These are phyloP conservation scores for Monosporascus sp. DNA, from an alignment of 2,329 filamentous ascomycete genomes.

Conservation along the genomic window DNA sequence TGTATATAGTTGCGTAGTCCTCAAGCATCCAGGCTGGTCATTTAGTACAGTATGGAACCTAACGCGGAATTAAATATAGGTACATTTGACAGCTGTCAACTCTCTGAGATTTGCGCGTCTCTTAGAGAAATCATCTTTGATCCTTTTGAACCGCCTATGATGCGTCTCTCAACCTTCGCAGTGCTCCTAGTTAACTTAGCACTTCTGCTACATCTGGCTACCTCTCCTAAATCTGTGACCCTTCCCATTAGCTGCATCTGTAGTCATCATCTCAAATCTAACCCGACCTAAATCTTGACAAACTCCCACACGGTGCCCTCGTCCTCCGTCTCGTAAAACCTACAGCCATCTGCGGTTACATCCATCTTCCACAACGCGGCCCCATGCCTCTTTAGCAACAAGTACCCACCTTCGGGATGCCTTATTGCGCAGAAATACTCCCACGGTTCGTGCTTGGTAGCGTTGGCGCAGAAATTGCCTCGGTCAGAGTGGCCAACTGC, in stretches of 20 bases:
- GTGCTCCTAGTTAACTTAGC: not conserved
- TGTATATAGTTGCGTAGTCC: too few species aligned
- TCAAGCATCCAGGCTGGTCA: too few species aligned
- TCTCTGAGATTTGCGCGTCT: too few species aligned
- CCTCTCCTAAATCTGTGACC: not conserved
- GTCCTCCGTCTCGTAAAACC: slow-evolving; percentile 19
- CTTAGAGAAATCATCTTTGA: too few species aligned
- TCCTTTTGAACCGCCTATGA: too few species aligned
- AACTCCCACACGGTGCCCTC: slow-evolving; percentile 29
- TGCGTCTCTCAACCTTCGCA: not conserved
- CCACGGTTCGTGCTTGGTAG: slow-evolving; percentile 16
- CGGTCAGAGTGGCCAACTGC: slow-evolving; percentile 26
- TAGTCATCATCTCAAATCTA: not conserved
- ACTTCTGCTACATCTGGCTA: not conserved
- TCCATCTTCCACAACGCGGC: slow-evolving; percentile 25
- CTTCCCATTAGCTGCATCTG: not conserved
- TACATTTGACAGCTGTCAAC: too few species aligned
- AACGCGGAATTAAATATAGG: too few species aligned
- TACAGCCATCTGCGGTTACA: slow-evolving; percentile 12
- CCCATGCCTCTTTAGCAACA: slow-evolving; percentile 24
- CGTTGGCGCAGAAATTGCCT: slow-evolving; percentile 17
- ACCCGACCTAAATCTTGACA: slow-evolving; percentile 1
- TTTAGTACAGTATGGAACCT: too few species aligned
- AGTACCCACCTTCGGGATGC: slow-evolving; percentile 27
- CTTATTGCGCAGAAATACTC: slow-evolving; percentile 26